Evolutionary conservation across 2,329 filamentous ascomycete species (phyloP).

Genomic region (Xylariaceae sp.): DNA sequence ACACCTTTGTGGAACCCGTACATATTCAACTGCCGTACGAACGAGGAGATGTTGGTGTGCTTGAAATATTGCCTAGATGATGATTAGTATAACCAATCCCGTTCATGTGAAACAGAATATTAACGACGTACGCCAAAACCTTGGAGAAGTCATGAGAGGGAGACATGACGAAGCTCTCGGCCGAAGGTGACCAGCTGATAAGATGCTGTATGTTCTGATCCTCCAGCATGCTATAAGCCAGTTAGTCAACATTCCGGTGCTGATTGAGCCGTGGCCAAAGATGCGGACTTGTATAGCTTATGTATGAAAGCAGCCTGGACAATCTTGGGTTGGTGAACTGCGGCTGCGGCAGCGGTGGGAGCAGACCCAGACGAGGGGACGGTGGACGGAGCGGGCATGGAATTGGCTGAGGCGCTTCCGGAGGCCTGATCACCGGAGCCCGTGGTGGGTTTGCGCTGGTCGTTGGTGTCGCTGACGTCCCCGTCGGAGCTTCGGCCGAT

Average conservation of each 20-base stretch:
- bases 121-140: conserved; percentile 78
- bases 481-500: conserved; percentile 45
- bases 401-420: conserved; percentile 34
- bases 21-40: conserved; percentile 98
- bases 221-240: conserved; percentile 78
- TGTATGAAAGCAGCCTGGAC: conserved; percentile 99
- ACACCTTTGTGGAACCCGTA: conserved; percentile 98
- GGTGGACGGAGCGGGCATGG: conserved; percentile 41
- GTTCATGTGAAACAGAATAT: not conserved
- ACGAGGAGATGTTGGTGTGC: conserved; percentile 98
- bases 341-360: conserved; percentile 61
- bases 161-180: conserved; percentile 98
- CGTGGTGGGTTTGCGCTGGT: conserved; percentile 35
- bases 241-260: conserved; percentile 17
- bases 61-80: conserved; percentile 88
- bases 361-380: conserved; percentile 28
- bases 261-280: not conserved
- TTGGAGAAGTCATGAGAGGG: conserved; percentile 97
- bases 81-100: conserved; percentile 18
- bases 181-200: conserved; percentile 91
- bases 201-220: conserved; percentile 89
- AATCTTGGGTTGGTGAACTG: conserved; percentile 91
- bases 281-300: conserved; percentile 89
- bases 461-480: conserved; percentile 37
- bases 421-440: conserved; percentile 39